These are phyloP conservation scores for Triglochin maritima DNA, from an alignment of 106 monocot genomes.

Conservation along the genomic window DNA sequence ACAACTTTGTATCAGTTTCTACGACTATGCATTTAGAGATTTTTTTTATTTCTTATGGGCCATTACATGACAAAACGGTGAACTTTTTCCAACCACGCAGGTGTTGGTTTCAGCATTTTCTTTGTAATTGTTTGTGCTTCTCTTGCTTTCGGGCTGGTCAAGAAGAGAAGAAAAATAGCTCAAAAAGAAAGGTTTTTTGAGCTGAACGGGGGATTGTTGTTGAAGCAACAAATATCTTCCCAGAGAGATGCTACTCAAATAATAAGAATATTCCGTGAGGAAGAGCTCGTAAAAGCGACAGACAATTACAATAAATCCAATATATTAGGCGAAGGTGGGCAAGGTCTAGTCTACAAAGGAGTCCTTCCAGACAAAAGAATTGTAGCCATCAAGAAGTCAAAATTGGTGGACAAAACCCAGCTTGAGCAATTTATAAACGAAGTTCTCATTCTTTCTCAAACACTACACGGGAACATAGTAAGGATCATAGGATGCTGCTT, in stretches of 20 bases:
- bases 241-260: background rate
- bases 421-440: conserved; percentile 12
- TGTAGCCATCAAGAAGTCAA: conserved; percentile 12
- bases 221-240: conserved; percentile 4
- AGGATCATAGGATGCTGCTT: conserved; percentile 11
- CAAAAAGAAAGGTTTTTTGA: conserved; percentile 3
- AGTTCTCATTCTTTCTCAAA: conserved; percentile 9
- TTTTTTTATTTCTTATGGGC: too few relatives aligned
- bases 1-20: too few relatives aligned
- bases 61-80: too few relatives aligned
- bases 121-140: conserved; percentile 2
- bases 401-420: background rate
- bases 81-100: background rate
- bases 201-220: conserved; percentile 9
- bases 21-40: too few relatives aligned
- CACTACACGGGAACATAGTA: conserved; percentile 8
- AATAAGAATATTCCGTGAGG: background rate
- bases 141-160: background rate
- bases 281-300: conserved; percentile 7
- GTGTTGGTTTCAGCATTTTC: background rate
- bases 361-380: conserved; percentile 5
- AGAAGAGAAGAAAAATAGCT: conserved; percentile 2
- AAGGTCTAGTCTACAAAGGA: conserved; percentile 9
- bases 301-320: conserved; percentile 1
- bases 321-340: conserved; percentile 6